Evolutionary conservation across 306 rosid genomes (phyloP), one percentile per base, ranked within the genome.

Genomic region (Myrica gale): DNA sequence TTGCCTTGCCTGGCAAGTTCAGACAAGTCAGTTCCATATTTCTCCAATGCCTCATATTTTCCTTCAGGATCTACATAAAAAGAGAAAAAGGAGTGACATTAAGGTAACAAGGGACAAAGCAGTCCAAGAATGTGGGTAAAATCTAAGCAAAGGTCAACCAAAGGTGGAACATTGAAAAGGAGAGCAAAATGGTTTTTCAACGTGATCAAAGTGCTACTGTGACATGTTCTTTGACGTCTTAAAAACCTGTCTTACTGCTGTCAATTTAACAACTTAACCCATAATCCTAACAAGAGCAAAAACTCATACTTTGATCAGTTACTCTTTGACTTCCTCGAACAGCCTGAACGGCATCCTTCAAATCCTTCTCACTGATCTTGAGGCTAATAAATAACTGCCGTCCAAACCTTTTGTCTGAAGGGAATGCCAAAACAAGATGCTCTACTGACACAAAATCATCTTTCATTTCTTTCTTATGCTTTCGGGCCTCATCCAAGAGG

Each of bases 1-100:
- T 95, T 95, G 68, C 99, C 99, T 13, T 96, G 97, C 87, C 91
- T 84, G 32, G 99, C 97, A 71, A 90, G 95, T 85, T 95, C 99
- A 74, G 99, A 92, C 84, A 95, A 84, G 72, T 95, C 99, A 57
- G 72, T 88, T 69, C 99, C 99, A 76, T 89, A 95, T 69, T 92
- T 95, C 47, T 92, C 96, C 79, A 95, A 75, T 51, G 98, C 93
- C 81, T 92, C 91, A 73, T 92, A 95, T 79, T 89, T 95, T 21
- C 97, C 98, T 84, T 95, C 99, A 1, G 99, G 99, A 78, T 95
- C 99, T 92, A 76, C 50, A 76, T 37, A 65, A 42, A 74, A 23
- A 70, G n/a, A 42, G 21, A 61, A 69, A 52, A 55, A 19, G 7
- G 57, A 41, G 11, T 68, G 1, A 54, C 23, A 72, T 65, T 72